Base-by-base conservation (phyloP, 345 rosid genomes). In the Gossypium thurberi region DNA sequence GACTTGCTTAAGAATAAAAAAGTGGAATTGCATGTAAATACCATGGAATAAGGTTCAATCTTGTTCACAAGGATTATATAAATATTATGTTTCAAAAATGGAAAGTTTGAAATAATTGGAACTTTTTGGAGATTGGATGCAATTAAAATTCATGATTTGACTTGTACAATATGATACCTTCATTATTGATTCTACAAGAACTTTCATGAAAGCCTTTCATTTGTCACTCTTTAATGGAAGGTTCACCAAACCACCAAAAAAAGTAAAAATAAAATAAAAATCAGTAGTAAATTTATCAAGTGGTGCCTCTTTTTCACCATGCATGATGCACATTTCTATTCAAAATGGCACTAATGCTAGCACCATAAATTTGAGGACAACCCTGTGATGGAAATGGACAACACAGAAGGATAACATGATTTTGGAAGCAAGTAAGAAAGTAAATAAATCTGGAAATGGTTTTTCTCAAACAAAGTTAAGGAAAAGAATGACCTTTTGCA, bases 401-500 rank as follows among this genome's bases (percentile, higher is more conserved):
- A 20, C n/a, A 56, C 17, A 55, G 64, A 3, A 70, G 26, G 5
- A 12, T 5, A 12, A 40, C 33, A 56, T 17, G 50, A 56, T 64
- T 56, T 70, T 1, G 9, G 74, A 70, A 21, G 48, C 48, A 6
- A 20, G 33, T 25, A 6, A 55, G 60, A 23, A 48, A 67, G 23
- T 1, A 33, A 46, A 50, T 47, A 23, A 23, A 23, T 20, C 13
- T 10, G 15, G 12, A 46, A 55, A 70, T 56, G 40, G 42, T 70
- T 42, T 40, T 33, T n/a, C 18, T 55, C 4, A 6, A 28, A 33
- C 25, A 28, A 70, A 40, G 52, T 58, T 70, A 53, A 55, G 10
- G 28, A 53, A 47, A 77, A 1, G n/a, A 62, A 62, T 26, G 70
- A 51, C 98, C 90, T 86, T 92, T 92, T 46, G 83, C 42, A 1